Evolutionary conservation across 2,329 filamentous ascomycete species (phyloP).

Genomic region (Raffaelea ambrosiae): DNA sequence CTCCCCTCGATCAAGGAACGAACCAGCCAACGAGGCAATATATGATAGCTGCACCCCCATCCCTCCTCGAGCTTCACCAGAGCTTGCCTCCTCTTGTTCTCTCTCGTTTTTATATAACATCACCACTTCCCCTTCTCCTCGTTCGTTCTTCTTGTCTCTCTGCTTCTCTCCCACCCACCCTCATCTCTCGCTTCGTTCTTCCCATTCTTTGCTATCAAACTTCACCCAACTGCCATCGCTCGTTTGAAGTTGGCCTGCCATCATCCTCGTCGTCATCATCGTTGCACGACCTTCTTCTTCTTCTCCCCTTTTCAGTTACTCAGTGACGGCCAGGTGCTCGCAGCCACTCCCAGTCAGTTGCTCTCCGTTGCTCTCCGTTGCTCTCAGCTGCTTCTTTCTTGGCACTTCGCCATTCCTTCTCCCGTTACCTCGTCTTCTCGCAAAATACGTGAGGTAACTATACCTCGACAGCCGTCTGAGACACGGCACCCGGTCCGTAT

Average conservation of each 20-base stretch:
- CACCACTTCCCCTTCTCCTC: background rate
- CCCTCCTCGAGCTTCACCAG: constrained; percentile 16
- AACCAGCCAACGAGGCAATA: constrained; percentile 12
- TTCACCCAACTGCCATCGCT: constrained; percentile 35
- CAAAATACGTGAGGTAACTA: too few relatives aligned
- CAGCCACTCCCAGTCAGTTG: background rate
- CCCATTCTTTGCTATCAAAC: constrained; percentile 19
- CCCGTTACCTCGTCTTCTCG: background rate
- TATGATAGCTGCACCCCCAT: constrained; percentile 21
- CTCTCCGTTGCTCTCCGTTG: too few relatives aligned
- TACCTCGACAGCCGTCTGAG: too few relatives aligned
- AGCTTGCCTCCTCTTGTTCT: constrained; percentile 6
- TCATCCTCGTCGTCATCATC: constrained; percentile 12
- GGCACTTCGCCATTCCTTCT: background rate
- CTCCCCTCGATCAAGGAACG: too few relatives aligned
- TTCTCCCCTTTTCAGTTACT: background rate
- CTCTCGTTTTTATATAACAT: constrained; percentile 1
- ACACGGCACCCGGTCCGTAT: too few relatives aligned
- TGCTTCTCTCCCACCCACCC: constrained; percentile 11
- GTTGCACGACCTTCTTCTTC: constrained; percentile 2
- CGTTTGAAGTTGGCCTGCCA: constrained; percentile 29
- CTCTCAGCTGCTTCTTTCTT: background rate
- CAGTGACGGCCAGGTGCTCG: too few relatives aligned
- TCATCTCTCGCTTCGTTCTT: constrained; percentile 12
- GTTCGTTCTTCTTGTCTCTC: constrained; percentile 9